Conservation (phyloP, 805 yeast species). For the Suhomyces xylopsoci region DNA sequence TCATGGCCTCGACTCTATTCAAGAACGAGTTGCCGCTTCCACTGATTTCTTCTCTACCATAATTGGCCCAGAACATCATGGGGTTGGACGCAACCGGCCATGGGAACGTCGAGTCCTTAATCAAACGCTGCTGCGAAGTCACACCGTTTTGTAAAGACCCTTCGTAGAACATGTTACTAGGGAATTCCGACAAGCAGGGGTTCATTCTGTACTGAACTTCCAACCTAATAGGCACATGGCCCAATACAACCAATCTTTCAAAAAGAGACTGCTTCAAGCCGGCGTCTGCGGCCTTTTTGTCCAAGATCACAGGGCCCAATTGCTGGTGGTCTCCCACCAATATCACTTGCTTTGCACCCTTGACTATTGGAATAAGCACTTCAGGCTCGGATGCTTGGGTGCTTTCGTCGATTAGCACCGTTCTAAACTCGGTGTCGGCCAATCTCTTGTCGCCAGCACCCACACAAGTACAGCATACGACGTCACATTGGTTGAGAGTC, state of each 20-base stretch:
- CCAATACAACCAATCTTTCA: slow-evolving; percentile 78
- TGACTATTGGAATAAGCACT: slow-evolving; percentile 80
- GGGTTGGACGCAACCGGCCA: slow-evolving; percentile 86
- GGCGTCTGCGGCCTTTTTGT: slow-evolving; percentile 77
- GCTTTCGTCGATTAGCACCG: slow-evolving; percentile 87
- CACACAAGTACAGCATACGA: slow-evolving; percentile 87
- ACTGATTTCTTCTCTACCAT: slow-evolving; percentile 86
- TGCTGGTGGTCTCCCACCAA: slow-evolving; percentile 96
- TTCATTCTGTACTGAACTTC: slow-evolving; percentile 96
- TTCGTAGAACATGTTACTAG: slow-evolving; percentile 89
- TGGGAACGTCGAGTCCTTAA: slow-evolving; percentile 63
- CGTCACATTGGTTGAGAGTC: slow-evolving; percentile 59
- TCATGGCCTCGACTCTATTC: slow-evolving; percentile 87
- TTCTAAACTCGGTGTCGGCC: slow-evolving; percentile 53
- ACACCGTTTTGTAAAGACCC: slow-evolving; percentile 92
- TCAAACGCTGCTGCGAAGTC: slow-evolving; percentile 64
- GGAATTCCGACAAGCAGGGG: slow-evolving; percentile 81
- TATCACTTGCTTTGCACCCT: slow-evolving; percentile 85
- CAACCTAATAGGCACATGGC: slow-evolving; percentile 79
- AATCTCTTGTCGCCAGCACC: slow-evolving; percentile 84
- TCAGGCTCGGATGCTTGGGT: slow-evolving; percentile 96
- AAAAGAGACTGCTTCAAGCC: slow-evolving; percentile 85
- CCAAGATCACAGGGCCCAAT: slow-evolving; percentile 86
- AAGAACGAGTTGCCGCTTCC: slow-evolving; percentile 76
- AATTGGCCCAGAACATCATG: slow-evolving; percentile 95